These are phyloP conservation scores for Vitellaria paradoxa DNA, from an alignment of 179 eudicot species.

Conservation along the genomic window DNA sequence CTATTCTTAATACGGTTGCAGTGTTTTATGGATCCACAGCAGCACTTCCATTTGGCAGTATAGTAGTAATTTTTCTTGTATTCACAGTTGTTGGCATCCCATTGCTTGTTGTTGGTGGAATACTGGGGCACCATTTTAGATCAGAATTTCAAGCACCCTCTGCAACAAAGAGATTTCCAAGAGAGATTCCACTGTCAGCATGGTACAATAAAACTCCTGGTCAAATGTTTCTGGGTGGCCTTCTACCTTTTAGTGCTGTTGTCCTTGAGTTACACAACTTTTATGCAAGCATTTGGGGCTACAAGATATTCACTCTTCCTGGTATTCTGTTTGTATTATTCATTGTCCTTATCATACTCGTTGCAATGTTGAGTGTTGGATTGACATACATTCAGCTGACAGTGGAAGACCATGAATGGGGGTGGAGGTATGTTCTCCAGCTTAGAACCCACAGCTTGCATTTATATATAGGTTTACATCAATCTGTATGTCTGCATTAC, in stretches of 20 bases:
- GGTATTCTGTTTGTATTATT: slow-evolving; percentile 48
- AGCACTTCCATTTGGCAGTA: slow-evolving; percentile 72
- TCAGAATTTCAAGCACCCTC: slow-evolving; percentile 42
- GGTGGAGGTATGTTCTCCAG: slow-evolving; percentile 68
- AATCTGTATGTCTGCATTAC: not conserved
- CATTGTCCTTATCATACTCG: slow-evolving; percentile 52
- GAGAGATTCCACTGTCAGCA: slow-evolving; percentile 52
- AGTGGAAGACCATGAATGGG: slow-evolving; percentile 71
- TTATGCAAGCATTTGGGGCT: slow-evolving; percentile 77
- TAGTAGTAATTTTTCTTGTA: slow-evolving; percentile 41
- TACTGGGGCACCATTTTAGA: slow-evolving; percentile 50
- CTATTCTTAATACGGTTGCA: slow-evolving; percentile 52
- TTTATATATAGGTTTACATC: not conserved
- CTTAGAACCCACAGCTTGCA: not conserved
- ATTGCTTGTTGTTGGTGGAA: slow-evolving; percentile 60
- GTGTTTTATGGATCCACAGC: slow-evolving; percentile 51
- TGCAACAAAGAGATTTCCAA: slow-evolving; percentile 40
- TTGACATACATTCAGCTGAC: slow-evolving; percentile 73
- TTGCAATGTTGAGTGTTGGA: slow-evolving; percentile 60
- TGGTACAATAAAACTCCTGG: slow-evolving; percentile 60
- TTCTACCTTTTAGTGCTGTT: slow-evolving; percentile 70
- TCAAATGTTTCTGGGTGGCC: slow-evolving; percentile 74
- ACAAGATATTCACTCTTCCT: slow-evolving; percentile 53
- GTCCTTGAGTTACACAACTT: slow-evolving; percentile 68
- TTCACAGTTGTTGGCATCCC: slow-evolving; percentile 43